These are phyloP conservation scores for Botrytis medusae DNA, from an alignment of 2,329 filamentous ascomycete genomes.

Conservation along the genomic window DNA sequence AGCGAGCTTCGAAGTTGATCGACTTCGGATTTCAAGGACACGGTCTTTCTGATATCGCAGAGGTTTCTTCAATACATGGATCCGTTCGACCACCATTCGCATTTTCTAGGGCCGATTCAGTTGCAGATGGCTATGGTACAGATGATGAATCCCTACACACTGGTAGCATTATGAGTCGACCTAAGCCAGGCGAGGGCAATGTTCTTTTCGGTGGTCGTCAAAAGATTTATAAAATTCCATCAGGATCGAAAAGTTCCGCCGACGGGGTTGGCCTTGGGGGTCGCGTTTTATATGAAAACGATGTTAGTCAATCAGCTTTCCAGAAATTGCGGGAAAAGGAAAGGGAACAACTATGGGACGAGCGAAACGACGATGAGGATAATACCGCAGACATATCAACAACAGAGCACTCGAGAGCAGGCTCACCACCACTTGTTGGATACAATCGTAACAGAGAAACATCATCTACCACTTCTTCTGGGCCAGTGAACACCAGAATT, in stretches of 20 bases:
- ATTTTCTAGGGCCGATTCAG: constrained; percentile 63
- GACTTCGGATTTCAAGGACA: constrained; percentile 53
- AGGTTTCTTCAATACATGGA: constrained; percentile 77
- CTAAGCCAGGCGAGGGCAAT: constrained; percentile 84
- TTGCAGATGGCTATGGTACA: constrained; percentile 58
- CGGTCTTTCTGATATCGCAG: constrained; percentile 79
- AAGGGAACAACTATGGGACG: constrained; percentile 42
- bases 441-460: constrained; percentile 80
- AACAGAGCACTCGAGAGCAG: constrained; percentile 47
- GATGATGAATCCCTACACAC: constrained; percentile 63
- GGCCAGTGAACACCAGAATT: constrained; percentile 65
- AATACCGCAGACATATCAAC: constrained; percentile 18
- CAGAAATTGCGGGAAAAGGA: constrained; percentile 65
- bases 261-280: constrained; percentile 56
- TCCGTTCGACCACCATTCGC: constrained; percentile 59
- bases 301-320: constrained; percentile 80
- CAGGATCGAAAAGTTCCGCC: constrained; percentile 44
- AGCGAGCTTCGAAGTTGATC: constrained; percentile 76
- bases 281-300: constrained; percentile 79
- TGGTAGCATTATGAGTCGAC: constrained; percentile 78
- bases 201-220: constrained; percentile 92
- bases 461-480: constrained; percentile 72
- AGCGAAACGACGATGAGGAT: constrained; percentile 38
- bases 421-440: constrained; percentile 58
- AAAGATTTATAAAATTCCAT: constrained; percentile 86